Conservation (phyloP, 805 yeast species). For the Sugiyamaella boreocaroliniensis region DNA sequence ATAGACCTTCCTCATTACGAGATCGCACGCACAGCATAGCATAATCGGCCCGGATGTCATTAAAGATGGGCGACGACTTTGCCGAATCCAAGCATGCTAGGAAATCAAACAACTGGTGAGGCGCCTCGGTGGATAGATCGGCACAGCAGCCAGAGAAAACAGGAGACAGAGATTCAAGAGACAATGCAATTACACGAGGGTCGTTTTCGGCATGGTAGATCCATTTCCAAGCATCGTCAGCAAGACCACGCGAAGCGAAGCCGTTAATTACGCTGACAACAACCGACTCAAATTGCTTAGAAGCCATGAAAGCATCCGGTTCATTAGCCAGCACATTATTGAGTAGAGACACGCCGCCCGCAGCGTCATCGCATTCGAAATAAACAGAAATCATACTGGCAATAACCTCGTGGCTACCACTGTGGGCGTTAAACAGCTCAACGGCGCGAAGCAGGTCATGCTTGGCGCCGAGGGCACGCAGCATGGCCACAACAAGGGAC, state of each 20-base stretch:
- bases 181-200: conserved; percentile 7
- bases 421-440: conserved; percentile 19
- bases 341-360: conserved; percentile 23
- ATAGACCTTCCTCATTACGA: conserved; percentile 16
- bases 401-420: conserved; percentile 7
- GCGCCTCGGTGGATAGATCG: conserved; percentile 20
- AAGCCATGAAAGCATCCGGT: conserved; percentile 2
- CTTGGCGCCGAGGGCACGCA: conserved; percentile 19
- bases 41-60: conserved; percentile 23
- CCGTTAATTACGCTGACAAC: conserved; percentile 20
- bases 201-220: conserved; percentile 20
- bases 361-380: conserved; percentile 21
- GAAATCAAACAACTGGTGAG: conserved; percentile 25
- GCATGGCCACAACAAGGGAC: not conserved
- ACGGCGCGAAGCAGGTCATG: conserved; percentile 18
- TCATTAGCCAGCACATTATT: conserved; percentile 19
- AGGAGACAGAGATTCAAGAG: conserved; percentile 13
- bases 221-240: conserved; percentile 28
- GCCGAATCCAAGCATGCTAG: conserved; percentile 18
- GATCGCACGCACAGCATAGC: conserved; percentile 18
- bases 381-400: conserved; percentile 26
- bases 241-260: conserved; percentile 20
- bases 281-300: conserved; percentile 6
- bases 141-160: conserved; percentile 20
- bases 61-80: conserved; percentile 3